Conservation (phyloP, 2,329 filamentous ascomycete genomes). For the Trichoderma brevicompactum region DNA sequence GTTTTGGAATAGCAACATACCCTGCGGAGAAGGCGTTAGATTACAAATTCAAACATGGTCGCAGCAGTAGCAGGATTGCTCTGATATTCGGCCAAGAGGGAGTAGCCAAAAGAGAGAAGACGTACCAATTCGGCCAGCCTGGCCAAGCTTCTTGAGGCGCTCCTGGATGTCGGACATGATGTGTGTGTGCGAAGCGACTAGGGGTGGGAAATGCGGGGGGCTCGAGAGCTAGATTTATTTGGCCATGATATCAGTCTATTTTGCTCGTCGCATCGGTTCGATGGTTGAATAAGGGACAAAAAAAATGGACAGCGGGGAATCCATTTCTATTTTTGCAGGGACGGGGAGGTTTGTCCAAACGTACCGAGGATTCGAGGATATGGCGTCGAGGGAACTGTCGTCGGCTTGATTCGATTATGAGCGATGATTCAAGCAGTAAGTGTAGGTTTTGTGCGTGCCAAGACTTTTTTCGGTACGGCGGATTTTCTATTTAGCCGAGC, state of each 20-base stretch:
- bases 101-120: slow-evolving; percentile 34
- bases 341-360: slow-evolving; percentile 31
- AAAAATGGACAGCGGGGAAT: background rate
- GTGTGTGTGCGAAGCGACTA: slow-evolving; percentile 37
- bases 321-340: background rate
- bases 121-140: slow-evolving; percentile 68
- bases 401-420: slow-evolving; percentile 39
- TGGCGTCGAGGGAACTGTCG: slow-evolving; percentile 41
- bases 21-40: slow-evolving; percentile 36
- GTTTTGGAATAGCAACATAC: slow-evolving; percentile 39
- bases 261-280: background rate
- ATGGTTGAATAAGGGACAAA: background rate
- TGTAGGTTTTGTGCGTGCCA: slow-evolving; percentile 53
- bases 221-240: background rate
- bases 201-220: slow-evolving; percentile 34
- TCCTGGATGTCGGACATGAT: slow-evolving; percentile 62
- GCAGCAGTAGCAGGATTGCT: background rate
- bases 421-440: slow-evolving; percentile 43
- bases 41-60: background rate
- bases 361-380: slow-evolving; percentile 38
- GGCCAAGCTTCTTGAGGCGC: slow-evolving; percentile 63
- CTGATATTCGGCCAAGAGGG: too few relatives aligned
- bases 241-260: background rate
- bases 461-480: slow-evolving; percentile 45
- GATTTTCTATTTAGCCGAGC: slow-evolving; percentile 30